Evolutionary conservation across 2,329 filamentous ascomycete species (phyloP).

Genomic region (Scolecobasidium constrictum): DNA sequence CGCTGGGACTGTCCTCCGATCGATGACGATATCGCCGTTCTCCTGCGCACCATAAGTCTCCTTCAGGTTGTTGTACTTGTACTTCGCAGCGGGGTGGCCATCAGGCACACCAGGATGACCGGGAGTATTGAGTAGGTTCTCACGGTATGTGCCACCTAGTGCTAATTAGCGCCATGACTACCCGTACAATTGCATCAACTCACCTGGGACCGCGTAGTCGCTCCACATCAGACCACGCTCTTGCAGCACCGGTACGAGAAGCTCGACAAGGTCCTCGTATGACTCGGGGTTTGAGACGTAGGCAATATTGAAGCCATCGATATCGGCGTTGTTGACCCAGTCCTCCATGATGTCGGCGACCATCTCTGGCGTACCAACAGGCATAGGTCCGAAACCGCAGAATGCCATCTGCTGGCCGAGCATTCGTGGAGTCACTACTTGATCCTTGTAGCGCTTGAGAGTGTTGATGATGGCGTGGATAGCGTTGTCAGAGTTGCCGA

Average conservation of each 20-base stretch:
- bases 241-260: slow-evolving; percentile 50
- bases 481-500: slow-evolving; percentile 21
- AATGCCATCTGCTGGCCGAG: slow-evolving; percentile 21
- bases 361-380: slow-evolving; percentile 24
- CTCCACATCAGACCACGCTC: slow-evolving; percentile 42
- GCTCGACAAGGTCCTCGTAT: slow-evolving; percentile 52
- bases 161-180: too few relatives aligned
- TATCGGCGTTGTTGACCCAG: slow-evolving; percentile 1
- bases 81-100: slow-evolving; percentile 36
- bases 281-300: slow-evolving; percentile 51
- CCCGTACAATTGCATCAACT: too few relatives aligned
- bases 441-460: slow-evolving; percentile 16
- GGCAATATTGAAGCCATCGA: slow-evolving; percentile 18
- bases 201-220: slow-evolving; percentile 35
- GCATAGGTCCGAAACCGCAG: slow-evolving; percentile 17
- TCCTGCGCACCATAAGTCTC: slow-evolving; percentile 3
- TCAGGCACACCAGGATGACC: slow-evolving; percentile 35
- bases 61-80: slow-evolving; percentile 14
- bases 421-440: slow-evolving; percentile 16
- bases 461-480: slow-evolving; percentile 22
- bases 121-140: slow-evolving; percentile 41
- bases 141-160: slow-evolving; percentile 44
- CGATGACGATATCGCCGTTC: slow-evolving; percentile 1
- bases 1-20: too few relatives aligned
- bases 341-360: slow-evolving; percentile 3